Evolutionary conservation across 2,329 filamentous ascomycete genomes (phyloP).

Genomic region (Scortechinia acanthostroma): DNA sequence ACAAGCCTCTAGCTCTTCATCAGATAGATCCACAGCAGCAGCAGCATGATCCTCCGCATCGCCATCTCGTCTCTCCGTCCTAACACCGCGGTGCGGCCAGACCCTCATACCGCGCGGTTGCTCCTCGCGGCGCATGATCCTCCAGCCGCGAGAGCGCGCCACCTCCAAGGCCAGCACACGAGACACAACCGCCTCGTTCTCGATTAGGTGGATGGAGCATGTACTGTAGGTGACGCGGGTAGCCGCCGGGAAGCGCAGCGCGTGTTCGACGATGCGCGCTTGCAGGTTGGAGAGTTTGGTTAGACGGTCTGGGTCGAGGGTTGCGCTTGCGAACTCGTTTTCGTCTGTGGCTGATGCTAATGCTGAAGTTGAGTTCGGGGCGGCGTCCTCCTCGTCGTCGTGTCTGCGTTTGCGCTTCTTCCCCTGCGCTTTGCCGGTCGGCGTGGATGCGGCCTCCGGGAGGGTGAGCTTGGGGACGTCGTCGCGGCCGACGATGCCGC

Average conservation of each 20-base stretch:
- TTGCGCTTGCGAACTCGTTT: neutral
- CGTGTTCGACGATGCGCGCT: constrained; percentile 48
- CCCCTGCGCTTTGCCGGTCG: constrained; percentile 5
- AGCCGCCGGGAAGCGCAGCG: constrained; percentile 46
- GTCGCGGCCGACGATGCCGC: constrained; percentile 55
- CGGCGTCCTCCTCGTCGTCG: neutral
- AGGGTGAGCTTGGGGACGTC: constrained; percentile 39
- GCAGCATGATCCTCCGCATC: neutral
- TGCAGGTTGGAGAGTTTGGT: constrained; percentile 48
- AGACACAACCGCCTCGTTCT: constrained; percentile 54
- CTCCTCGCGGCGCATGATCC: constrained; percentile 38
- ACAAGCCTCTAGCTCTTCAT: constrained; percentile 38
- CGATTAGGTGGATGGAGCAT: constrained; percentile 50
- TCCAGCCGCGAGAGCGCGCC: constrained; percentile 44
- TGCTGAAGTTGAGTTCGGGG: neutral
- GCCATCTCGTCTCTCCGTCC: constrained; percentile 9
- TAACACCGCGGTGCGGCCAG: constrained; percentile 37
- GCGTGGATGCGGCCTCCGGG: constrained; percentile 16
- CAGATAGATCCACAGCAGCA: constrained; percentile 1
- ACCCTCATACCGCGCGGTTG: constrained; percentile 43
- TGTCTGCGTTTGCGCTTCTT: constrained; percentile 23
- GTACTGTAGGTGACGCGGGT: constrained; percentile 54
- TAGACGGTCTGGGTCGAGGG: constrained; percentile 29
- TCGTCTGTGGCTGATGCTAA: neutral
- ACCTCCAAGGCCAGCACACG: constrained; percentile 39